Evolutionary conservation across 768 basidiomycete genomes (phyloP).

Genomic region (Termitomyces eurrhizus): DNA sequence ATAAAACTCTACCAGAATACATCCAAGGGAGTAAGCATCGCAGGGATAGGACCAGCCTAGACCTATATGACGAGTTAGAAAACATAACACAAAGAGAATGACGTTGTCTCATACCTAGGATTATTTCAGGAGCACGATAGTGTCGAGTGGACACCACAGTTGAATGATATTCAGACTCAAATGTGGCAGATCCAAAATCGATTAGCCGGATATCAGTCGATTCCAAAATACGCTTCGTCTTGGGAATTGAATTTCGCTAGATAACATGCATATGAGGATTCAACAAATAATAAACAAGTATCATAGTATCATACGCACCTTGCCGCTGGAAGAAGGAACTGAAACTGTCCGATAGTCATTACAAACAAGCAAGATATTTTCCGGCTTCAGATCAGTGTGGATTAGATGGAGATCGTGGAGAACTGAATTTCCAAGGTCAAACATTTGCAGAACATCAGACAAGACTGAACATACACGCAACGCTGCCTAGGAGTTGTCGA

Average conservation of each 20-base stretch:
- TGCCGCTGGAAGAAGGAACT: constrained; percentile 54
- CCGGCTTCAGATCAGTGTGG: constrained; percentile 98
- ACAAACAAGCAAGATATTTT: constrained; percentile 93
- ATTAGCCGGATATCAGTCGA: constrained; percentile 93
- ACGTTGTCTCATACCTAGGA: constrained; percentile 63
- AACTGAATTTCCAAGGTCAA: constrained; percentile 46
- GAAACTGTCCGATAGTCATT: constrained; percentile 68
- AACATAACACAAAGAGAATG: neutral
- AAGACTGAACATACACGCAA: constrained; percentile 71
- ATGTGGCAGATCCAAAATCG: constrained; percentile 98
- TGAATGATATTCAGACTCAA: constrained; percentile 97
- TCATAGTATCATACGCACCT: constrained; percentile 43
- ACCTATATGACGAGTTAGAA: constrained; percentile 43
- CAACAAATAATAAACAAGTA: constrained; percentile 14
- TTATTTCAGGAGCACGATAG: constrained; percentile 98
- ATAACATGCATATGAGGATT: neutral
- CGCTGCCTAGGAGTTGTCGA: constrained; percentile 83
- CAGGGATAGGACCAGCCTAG: constrained; percentile 98
- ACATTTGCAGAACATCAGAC: constrained; percentile 3
- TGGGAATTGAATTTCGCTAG: constrained; percentile 63
- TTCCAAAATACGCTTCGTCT: constrained; percentile 72
- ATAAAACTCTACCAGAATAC: constrained; percentile 97
- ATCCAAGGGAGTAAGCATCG: constrained; percentile 97
- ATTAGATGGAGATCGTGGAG: constrained; percentile 87
- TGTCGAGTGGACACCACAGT: constrained; percentile 97